phyloP scores from a whole-genome alignment of 129 eudicot genomes.

The Arctium lappa region DNA sequence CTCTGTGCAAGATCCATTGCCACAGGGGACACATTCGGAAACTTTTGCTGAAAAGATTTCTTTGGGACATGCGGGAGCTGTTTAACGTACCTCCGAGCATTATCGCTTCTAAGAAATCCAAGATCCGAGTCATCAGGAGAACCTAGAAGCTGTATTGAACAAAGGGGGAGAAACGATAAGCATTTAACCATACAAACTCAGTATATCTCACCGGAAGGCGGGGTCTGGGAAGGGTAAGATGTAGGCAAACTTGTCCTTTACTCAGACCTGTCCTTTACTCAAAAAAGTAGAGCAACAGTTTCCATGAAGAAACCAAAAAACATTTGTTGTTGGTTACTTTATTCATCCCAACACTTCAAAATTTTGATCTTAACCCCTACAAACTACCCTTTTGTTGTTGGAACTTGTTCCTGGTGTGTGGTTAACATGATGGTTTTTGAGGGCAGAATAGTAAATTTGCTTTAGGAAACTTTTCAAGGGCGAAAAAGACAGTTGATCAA shows the following conservation, averaged over 20 bases:
- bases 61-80: slow-evolving; percentile 74
- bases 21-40: slow-evolving; percentile 68
- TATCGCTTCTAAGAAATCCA: slow-evolving; percentile 80
- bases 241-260: too few species aligned
- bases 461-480: background rate
- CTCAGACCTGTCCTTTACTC: too few species aligned
- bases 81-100: slow-evolving; percentile 74
- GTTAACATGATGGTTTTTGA: background rate
- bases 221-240: too few species aligned
- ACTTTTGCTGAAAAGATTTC: slow-evolving; percentile 54
- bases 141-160: slow-evolving; percentile 59
- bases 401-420: too few species aligned
- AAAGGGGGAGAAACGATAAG: background rate
- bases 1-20: slow-evolving; percentile 83
- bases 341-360: background rate
- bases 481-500: background rate
- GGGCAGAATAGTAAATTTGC: background rate
- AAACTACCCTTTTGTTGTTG: too few species aligned
- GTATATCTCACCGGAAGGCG: too few species aligned
- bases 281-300: too few species aligned
- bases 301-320: too few species aligned
- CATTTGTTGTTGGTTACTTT: too few species aligned
- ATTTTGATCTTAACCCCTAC: too few species aligned
- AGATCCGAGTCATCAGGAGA: slow-evolving; percentile 92
- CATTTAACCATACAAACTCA: background rate